A percentile compares a stretch with the other conserved stretches of the same genome.
Conservation (phyloP, 2,329 filamentous ascomycete species). For the Penicillium sumatraense region DNA sequence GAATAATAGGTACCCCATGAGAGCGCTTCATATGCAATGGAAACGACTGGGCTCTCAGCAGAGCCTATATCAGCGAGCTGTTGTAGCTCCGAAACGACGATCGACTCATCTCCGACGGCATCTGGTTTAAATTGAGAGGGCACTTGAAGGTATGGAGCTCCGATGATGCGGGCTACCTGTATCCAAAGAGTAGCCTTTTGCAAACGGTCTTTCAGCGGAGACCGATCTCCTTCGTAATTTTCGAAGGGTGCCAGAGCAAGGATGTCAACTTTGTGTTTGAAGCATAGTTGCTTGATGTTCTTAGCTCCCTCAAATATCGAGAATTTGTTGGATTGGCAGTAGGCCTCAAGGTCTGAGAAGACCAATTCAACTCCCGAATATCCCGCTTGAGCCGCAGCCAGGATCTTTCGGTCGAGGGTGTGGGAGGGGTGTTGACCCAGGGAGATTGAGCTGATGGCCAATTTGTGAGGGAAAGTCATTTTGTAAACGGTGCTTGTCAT, state of each 20-base stretch:
- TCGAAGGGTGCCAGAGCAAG: slow-evolving; percentile 40
- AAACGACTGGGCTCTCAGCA: slow-evolving; percentile 23
- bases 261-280: slow-evolving; percentile 25
- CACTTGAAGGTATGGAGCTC: slow-evolving; percentile 37
- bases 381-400: slow-evolving; percentile 29
- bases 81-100: slow-evolving; percentile 36
- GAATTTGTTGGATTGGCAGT: slow-evolving; percentile 19
- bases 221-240: slow-evolving; percentile 41
- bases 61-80: slow-evolving; percentile 36
- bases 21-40: slow-evolving; percentile 41
- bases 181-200: slow-evolving; percentile 37
- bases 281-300: slow-evolving; percentile 23
- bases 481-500: too few species aligned
- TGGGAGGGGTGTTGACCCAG: slow-evolving; percentile 37
- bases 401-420: slow-evolving; percentile 35
- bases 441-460: slow-evolving; percentile 37
- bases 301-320: slow-evolving; percentile 25
- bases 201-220: slow-evolving; percentile 33
- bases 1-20: slow-evolving; percentile 39
- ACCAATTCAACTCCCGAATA: slow-evolving; percentile 39
- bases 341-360: slow-evolving; percentile 34
- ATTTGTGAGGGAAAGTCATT: slow-evolving; percentile 27
- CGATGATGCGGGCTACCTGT: slow-evolving; percentile 27
- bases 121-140: slow-evolving; percentile 33
- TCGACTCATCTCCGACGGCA: slow-evolving; percentile 29